A percentile compares a stretch with the other conserved stretches of the same genome.
Conservation (phyloP, 257 asterid genomes). For the Rauvolfia tetraphylla region DNA sequence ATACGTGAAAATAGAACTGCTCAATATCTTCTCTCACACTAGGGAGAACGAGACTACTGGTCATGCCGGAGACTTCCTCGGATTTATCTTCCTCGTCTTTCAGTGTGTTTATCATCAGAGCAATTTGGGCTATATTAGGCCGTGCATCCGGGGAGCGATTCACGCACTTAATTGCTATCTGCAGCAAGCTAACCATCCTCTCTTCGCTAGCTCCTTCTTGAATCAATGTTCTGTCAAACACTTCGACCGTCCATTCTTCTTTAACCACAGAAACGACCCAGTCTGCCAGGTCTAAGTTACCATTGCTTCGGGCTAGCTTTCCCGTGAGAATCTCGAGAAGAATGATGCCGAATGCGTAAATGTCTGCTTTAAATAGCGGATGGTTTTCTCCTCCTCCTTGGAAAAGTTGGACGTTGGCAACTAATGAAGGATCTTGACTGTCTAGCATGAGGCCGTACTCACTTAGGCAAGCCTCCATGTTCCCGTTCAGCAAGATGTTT, state of each 20-base stretch:
- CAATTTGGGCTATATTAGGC: conserved; percentile 55
- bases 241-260: conserved; percentile 87
- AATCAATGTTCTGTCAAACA: conserved; percentile 55
- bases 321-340: conserved; percentile 83
- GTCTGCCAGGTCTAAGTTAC: conserved; percentile 49
- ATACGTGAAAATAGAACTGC: background rate
- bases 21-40: background rate
- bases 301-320: conserved; percentile 36
- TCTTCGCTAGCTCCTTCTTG: conserved; percentile 66
- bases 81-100: conserved; percentile 70
- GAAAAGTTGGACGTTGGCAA: conserved; percentile 15
- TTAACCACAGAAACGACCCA: conserved; percentile 67
- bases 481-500: conserved; percentile 48
- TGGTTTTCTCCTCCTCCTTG: conserved; percentile 27
- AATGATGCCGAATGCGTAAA: conserved; percentile 52
- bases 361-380: conserved; percentile 44
- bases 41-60: conserved; percentile 14
- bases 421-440: conserved; percentile 20
- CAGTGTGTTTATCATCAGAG: conserved; percentile 34
- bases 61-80: conserved; percentile 42
- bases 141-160: conserved; percentile 34
- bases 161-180: conserved; percentile 58
- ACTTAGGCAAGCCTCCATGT: conserved; percentile 58
- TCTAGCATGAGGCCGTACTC: conserved; percentile 61
- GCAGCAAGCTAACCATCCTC: conserved; percentile 60